These are phyloP conservation scores for Emericellopsis cladophorae DNA, from an alignment of 2,329 filamentous ascomycete genomes.

Conservation along the genomic window DNA sequence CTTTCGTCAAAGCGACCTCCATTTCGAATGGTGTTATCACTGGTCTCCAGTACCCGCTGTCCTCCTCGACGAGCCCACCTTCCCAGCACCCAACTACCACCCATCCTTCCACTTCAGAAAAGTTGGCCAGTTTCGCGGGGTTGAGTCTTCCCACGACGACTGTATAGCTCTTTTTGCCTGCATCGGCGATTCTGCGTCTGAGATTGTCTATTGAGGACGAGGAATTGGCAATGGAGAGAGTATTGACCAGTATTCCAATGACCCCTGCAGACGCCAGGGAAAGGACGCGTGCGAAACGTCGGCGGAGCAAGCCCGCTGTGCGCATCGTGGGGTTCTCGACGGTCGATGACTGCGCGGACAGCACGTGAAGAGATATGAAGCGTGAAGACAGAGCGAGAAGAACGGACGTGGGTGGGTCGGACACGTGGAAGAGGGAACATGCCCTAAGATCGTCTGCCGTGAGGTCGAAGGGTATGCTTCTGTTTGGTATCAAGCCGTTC, in stretches of 20 bases:
- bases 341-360: constrained; percentile 47
- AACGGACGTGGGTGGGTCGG: constrained; percentile 66
- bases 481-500: constrained; percentile 71
- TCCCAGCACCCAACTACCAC: constrained; percentile 98
- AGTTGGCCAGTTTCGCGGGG: constrained; percentile 91
- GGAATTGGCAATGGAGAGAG: constrained; percentile 84
- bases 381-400: constrained; percentile 79
- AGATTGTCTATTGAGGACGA: constrained; percentile 66
- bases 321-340: constrained; percentile 30
- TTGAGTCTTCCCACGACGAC: constrained; percentile 96
- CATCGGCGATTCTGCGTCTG: constrained; percentile 56
- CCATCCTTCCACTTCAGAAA: constrained; percentile 90
- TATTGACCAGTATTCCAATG: constrained; percentile 93
- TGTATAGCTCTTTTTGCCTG: constrained; percentile 90
- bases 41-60: constrained; percentile 71
- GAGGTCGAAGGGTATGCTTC: constrained; percentile 39
- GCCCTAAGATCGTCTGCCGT: constrained; percentile 38
- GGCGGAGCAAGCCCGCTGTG: constrained; percentile 50
- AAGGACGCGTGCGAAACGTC: constrained; percentile 79
- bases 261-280: constrained; percentile 69
- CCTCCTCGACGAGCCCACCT: constrained; percentile 75
- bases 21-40: constrained; percentile 95
- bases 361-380: constrained; percentile 67
- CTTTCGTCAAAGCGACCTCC: constrained; percentile 60
- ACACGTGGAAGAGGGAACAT: constrained; percentile 76